Evolutionary conservation across 1,284 basidiomycete genomes (phyloP).

Genomic region (Chalciporus sp.): DNA sequence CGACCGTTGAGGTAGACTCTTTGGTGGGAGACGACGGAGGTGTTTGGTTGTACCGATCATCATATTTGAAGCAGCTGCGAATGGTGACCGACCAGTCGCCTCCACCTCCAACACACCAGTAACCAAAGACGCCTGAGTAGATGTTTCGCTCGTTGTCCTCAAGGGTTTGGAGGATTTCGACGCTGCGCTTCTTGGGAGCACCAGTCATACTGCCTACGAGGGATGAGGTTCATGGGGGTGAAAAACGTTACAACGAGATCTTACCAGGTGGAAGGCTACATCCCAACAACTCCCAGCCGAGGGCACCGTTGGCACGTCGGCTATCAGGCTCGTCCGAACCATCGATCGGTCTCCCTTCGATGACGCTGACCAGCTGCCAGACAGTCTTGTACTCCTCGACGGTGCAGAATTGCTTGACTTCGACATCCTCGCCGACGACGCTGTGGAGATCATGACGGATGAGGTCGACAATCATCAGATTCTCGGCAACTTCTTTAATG

Average conservation of each 20-base stretch:
- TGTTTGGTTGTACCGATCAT: slow-evolving; percentile 36
- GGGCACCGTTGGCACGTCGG: slow-evolving; percentile 40
- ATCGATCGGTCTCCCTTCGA: slow-evolving; percentile 63
- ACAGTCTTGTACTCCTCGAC: slow-evolving; percentile 95
- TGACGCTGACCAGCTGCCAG: slow-evolving; percentile 95
- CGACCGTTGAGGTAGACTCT: slow-evolving; percentile 20
- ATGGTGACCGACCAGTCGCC: slow-evolving; percentile 97
- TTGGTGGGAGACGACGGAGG: slow-evolving; percentile 9
- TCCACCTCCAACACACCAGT: slow-evolving; percentile 87
- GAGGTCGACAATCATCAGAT: slow-evolving; percentile 98
- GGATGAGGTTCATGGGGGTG: slow-evolving; percentile 5
- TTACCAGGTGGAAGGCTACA: slow-evolving; percentile 86
- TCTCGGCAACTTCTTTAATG: slow-evolving; percentile 94
- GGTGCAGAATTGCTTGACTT: slow-evolving; percentile 84
- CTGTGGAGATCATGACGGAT: slow-evolving; percentile 91
- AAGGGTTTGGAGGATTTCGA: slow-evolving; percentile 85
- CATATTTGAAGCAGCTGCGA: slow-evolving; percentile 85
- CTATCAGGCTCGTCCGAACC: slow-evolving; percentile 33
- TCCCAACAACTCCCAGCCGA: slow-evolving; percentile 80
- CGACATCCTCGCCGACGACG: slow-evolving; percentile 75
- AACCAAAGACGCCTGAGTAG: slow-evolving; percentile 96
- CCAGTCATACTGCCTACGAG: slow-evolving; percentile 92
- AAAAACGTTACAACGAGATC: slow-evolving; percentile 19
- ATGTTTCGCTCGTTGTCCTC: slow-evolving; percentile 76
- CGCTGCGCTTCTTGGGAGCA: slow-evolving; percentile 92